A percentile compares a stretch with the other conserved stretches of the same genome.
These are phyloP conservation scores for Agaricus sinodeliciosus DNA, from an alignment of 768 basidiomycete genomes.

Conservation along the genomic window DNA sequence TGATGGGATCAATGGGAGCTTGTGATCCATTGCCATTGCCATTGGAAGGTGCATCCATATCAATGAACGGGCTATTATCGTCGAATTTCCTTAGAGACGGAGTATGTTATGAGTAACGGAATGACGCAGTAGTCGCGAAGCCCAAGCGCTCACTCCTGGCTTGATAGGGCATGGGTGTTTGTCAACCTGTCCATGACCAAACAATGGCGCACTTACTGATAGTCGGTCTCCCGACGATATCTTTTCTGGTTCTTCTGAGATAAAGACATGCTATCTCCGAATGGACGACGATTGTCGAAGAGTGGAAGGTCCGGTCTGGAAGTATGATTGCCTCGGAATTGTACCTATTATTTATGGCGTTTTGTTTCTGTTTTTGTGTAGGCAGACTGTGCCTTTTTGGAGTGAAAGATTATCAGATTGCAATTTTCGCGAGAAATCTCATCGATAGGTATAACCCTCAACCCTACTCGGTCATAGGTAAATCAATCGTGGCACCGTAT, in stretches of 20 bases:
- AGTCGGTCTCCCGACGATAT: background rate
- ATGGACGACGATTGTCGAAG: background rate
- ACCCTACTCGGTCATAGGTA: background rate
- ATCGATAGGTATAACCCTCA: constrained; percentile 8
- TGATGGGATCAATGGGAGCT: constrained; percentile 63
- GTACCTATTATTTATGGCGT: background rate
- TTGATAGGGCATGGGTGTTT: constrained; percentile 1
- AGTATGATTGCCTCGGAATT: background rate
- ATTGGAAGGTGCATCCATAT: constrained; percentile 11
- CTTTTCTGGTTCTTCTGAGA: constrained; percentile 5
- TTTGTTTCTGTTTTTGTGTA: background rate
- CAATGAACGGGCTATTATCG: constrained; percentile 8
- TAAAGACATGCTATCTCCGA: constrained; percentile 1
- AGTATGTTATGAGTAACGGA: background rate
- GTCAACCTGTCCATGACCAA: background rate
- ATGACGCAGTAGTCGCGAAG: background rate
- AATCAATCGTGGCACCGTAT: background rate
- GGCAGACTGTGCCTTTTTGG: background rate
- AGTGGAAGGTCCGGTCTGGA: background rate
- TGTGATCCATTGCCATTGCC: constrained; percentile 18
- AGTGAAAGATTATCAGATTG: background rate
- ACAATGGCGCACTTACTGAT: constrained; percentile 10
- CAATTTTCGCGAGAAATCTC: background rate
- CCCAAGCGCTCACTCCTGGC: constrained; percentile 1
- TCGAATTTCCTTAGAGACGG: constrained; percentile 4